These are phyloP conservation scores for Dothidotthia symphoricarpi DNA, from an alignment of 2,329 filamentous ascomycete species.

Conservation along the genomic window DNA sequence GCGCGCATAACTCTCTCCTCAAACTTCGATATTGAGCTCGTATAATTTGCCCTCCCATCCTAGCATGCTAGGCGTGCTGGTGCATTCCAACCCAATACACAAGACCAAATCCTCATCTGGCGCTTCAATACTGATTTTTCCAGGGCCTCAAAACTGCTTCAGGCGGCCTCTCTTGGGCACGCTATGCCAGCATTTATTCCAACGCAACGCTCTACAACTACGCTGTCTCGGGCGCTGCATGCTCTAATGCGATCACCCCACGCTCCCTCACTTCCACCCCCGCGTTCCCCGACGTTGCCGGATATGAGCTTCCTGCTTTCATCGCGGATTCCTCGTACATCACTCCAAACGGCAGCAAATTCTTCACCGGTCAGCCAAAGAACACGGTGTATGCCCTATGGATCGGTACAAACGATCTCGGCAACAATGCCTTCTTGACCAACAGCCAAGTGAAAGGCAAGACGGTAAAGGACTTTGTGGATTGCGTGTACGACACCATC, in stretches of 20 bases:
- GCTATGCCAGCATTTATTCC: conserved; percentile 62
- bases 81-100: too few species aligned
- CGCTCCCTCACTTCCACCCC: conserved; percentile 54
- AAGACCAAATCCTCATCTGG: not conserved
- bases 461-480: conserved; percentile 63
- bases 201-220: conserved; percentile 62
- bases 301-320: conserved; percentile 51
- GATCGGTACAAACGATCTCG: conserved; percentile 81
- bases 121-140: conserved; percentile 5
- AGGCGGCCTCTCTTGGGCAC: conserved; percentile 68
- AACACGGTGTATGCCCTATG: conserved; percentile 73
- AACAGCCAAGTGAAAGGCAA: conserved; percentile 61
- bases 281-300: conserved; percentile 57
- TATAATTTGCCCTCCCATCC: too few species aligned
- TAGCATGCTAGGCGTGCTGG: too few species aligned
- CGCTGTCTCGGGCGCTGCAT: conserved; percentile 70
- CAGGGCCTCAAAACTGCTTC: conserved; percentile 55
- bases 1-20: too few species aligned
- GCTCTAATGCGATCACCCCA: conserved; percentile 65
- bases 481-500: conserved; percentile 66
- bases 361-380: conserved; percentile 49
- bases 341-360: conserved; percentile 39
- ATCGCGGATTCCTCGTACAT: conserved; percentile 43
- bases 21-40: too few species aligned
- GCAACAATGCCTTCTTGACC: conserved; percentile 62